These are phyloP conservation scores for Diplosphaera chodatii DNA, from an alignment of 139 green algal genomes.

Conservation along the genomic window DNA sequence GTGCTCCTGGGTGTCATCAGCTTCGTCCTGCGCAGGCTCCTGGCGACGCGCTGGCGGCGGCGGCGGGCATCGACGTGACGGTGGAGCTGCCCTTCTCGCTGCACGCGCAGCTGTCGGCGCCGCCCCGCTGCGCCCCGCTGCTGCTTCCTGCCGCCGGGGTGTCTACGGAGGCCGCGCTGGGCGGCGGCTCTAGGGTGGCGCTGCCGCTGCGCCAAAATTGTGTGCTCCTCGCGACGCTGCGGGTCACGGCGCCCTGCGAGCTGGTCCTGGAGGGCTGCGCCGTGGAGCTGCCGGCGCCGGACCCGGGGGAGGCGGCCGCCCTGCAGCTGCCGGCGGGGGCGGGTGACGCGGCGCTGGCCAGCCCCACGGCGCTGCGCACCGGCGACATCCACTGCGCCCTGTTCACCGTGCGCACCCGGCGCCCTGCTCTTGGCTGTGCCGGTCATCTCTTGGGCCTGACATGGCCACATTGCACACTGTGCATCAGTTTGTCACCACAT, in stretches of 20 bases:
- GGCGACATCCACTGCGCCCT: not conserved
- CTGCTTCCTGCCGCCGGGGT: slow-evolving; percentile 3
- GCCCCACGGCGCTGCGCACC: not conserved
- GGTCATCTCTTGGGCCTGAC: too few species aligned
- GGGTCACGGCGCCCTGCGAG: slow-evolving; percentile 5
- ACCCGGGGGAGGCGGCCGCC: not conserved
- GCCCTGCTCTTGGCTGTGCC: too few species aligned
- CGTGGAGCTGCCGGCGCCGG: not conserved
- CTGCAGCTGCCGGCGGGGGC: not conserved
- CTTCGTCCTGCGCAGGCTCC: not conserved
- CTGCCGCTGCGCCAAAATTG: slow-evolving; percentile 8
- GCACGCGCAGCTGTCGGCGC: not conserved
- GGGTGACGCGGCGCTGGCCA: not conserved
- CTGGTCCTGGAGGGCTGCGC: not conserved
- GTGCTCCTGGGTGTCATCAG: too few species aligned
- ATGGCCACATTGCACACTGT: too few species aligned
- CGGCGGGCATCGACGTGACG: not conserved
- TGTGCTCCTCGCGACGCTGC: slow-evolving; percentile 4
- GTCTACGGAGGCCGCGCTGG: not conserved
- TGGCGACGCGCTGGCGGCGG: not conserved
- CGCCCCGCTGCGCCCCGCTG: not conserved
- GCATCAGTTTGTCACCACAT: too few species aligned
- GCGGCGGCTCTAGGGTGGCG: too few species aligned
- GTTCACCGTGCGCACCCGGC: not conserved
- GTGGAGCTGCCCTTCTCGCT: slow-evolving; percentile 8